A percentile compares a stretch with the other conserved stretches of the same genome.
These are phyloP conservation scores for Chlorella sorokiniana DNA, from an alignment of 139 green algal species.

Conservation along the genomic window DNA sequence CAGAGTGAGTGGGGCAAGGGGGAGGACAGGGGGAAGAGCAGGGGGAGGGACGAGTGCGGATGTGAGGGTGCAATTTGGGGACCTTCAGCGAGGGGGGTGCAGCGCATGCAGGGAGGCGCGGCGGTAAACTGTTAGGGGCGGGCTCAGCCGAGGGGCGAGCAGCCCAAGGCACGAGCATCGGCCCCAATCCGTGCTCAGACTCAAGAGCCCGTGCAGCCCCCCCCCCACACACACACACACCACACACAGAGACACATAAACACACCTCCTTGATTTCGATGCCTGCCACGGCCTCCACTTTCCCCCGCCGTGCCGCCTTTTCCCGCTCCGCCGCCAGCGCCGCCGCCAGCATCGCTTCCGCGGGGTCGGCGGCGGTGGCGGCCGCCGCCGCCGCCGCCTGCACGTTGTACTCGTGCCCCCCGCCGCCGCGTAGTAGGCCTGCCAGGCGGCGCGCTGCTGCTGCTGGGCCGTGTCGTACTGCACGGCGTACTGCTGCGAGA, in stretches of 20 bases:
- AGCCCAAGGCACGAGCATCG: no score
- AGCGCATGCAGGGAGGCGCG: no score
- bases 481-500: constrained; percentile 13
- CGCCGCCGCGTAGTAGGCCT: constrained; percentile 14
- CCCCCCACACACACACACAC: not conserved
- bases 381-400: constrained; percentile 9
- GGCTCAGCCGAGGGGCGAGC: no score
- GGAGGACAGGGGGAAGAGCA: no score
- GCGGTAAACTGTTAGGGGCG: no score
- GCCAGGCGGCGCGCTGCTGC: constrained; percentile 1
- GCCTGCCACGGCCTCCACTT: constrained; percentile 19
- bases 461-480: constrained; percentile 2
- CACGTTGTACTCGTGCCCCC: constrained; percentile 9
- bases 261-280: constrained; percentile 70
- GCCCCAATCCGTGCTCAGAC: not conserved
- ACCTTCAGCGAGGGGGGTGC: no score
- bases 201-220: not conserved
- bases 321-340: constrained; percentile 57
- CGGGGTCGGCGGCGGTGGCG: constrained; percentile 1
- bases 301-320: constrained; percentile 39
- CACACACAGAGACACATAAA: not conserved
- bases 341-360: constrained; percentile 47
- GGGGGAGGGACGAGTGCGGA: no score
- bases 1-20: not conserved
- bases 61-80: no score